Evolutionary conservation across 2,329 filamentous ascomycete species (phyloP), one percentile per base, ranked within the genome.

Genomic region (Curvularia spicifera): DNA sequence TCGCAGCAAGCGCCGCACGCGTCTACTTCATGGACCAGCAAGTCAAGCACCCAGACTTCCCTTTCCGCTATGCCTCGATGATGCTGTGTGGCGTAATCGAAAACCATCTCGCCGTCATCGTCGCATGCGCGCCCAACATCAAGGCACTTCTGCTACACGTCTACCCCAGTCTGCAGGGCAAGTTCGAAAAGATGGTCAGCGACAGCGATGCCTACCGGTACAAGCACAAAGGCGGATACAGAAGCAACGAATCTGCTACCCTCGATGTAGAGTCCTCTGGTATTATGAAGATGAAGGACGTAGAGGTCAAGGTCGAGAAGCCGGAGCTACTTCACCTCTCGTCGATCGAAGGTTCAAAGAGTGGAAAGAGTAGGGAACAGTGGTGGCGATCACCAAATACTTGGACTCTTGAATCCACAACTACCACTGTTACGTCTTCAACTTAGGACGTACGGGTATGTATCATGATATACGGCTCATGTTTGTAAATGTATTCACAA

Each of bases 71-170:
- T 49, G 67, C 67, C 1, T 63, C 66, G 22, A 59, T 64, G 18
- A 74, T 76, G 69, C 66, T 76, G 28, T 75, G 72, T 63, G 68
- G 69, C 20, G 70, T 71, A 4, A 59, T 76, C n/a, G 75, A 77
- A 57, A 76, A 76, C 57, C 74, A 77, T 60, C 59, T 76, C 39
- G 73, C 73, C 35, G 68, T 77, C 43, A 66, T 75, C 49, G 74
- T 76, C 43, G 69, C 74, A 26, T 77, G 74, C 52, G 71, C 72
- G 1, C 73, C 74, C 8, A 68, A 61, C 55, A 71, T 76, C 42
- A 77, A 76, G 50, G 67, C 67, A 7, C 59, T 72, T 24, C 56
- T 68, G 2, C 52, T 72, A n/a, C 57, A 69, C 28, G 22, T 64
- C 31, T 72, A 70, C 56, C 70, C 70, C 3, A 58, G 63, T 18